phyloP scores from a whole-genome alignment of 345 rosid genomes.

The Kernera saxatilis region DNA sequence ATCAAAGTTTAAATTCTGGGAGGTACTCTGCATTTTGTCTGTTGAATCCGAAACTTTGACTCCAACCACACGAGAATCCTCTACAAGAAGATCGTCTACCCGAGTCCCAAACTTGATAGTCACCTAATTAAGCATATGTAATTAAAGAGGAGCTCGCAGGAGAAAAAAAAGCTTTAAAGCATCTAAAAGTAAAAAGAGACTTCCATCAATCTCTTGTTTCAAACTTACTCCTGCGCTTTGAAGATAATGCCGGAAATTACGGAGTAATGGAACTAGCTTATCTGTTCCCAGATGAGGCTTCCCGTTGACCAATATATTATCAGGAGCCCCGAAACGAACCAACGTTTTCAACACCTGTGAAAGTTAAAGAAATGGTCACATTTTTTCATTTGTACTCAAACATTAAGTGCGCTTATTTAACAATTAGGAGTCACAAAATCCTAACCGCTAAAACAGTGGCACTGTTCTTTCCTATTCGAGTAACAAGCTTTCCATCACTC shows the following conservation, averaged over 20 bases:
- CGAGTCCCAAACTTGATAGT: constrained; percentile 73
- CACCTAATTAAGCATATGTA: constrained; percentile 45
- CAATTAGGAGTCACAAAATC: background rate
- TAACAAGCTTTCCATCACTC: constrained; percentile 99
- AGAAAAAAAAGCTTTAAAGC: background rate
- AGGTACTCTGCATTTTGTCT: constrained; percentile 29
- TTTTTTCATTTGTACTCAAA: background rate
- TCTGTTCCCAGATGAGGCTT: constrained; percentile 99
- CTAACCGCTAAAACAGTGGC: constrained; percentile 80
- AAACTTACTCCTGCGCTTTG: constrained; percentile 67
- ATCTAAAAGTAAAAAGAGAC: background rate
- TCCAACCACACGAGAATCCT: constrained; percentile 61
- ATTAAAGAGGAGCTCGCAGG: background rate
- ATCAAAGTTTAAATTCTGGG: constrained; percentile 48
- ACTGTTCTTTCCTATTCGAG: constrained; percentile 93
- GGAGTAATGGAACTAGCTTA: constrained; percentile 72
- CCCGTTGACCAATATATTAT: constrained; percentile 70
- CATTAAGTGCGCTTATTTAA: background rate
- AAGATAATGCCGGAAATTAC: constrained; percentile 77
- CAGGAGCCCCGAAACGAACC: constrained; percentile 91
- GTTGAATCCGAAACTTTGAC: constrained; percentile 61
- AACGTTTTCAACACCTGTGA: constrained; percentile 80
- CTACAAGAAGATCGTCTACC: constrained; percentile 73
- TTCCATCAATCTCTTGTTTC: background rate
- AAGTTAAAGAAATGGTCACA: constrained; percentile 1